Conservation (phyloP, 352 stramenopile species). For the Plasmopara viticola region DNA sequence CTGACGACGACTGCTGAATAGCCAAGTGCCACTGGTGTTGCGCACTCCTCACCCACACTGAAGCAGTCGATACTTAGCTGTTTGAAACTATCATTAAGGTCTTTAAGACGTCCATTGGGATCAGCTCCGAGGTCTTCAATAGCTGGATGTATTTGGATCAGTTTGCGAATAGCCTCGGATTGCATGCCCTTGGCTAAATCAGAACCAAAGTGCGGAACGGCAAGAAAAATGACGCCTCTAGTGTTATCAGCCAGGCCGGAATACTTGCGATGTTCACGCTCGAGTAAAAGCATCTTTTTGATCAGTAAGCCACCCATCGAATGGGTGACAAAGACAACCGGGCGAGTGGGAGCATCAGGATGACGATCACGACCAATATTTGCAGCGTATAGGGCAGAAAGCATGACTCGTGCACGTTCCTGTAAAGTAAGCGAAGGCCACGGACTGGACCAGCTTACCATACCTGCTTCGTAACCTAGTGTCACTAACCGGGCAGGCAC, state of each 20-base stretch:
- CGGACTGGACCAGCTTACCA: conserved; percentile 81
- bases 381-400: conserved; percentile 57
- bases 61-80: conserved; percentile 60
- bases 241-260: conserved; percentile 37
- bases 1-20: conserved; percentile 72
- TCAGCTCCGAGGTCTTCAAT: conserved; percentile 59
- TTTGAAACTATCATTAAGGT: conserved; percentile 65
- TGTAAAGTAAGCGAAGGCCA: conserved; percentile 79
- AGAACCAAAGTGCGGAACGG: conserved; percentile 80
- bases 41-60: conserved; percentile 55
- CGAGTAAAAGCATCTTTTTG: conserved; percentile 76
- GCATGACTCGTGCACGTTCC: conserved; percentile 65
- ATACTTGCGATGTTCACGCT: conserved; percentile 25
- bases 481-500: conserved; percentile 60
- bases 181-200: conserved; percentile 59
- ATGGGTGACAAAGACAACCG: conserved; percentile 82
- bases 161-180: conserved; percentile 55
- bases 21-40: conserved; percentile 60
- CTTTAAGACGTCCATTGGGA: conserved; percentile 46
- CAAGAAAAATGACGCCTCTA: conserved; percentile 64
- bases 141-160: conserved; percentile 73
- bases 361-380: conserved; percentile 44
- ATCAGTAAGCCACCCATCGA: conserved; percentile 83
- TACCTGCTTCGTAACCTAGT: conserved; percentile 72
- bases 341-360: conserved; percentile 14